Evolutionary conservation across 768 basidiomycete species (phyloP), one percentile per base, ranked within the genome.

Genomic region (Auriculariales sp.): DNA sequence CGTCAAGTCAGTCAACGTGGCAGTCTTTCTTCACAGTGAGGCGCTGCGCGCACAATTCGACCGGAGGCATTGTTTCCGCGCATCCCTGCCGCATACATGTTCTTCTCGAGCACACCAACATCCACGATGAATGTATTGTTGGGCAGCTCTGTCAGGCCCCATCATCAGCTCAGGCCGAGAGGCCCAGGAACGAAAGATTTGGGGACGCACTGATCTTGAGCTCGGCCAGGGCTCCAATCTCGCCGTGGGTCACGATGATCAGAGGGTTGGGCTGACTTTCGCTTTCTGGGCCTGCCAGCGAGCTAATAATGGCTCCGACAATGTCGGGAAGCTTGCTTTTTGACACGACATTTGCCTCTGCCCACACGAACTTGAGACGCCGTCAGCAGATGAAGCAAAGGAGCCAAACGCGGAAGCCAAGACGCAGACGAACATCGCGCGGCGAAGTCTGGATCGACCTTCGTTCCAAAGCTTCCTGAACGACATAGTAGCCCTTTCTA

Each of bases 401-500:
- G n/a, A n/a, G n/a, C 4, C 28, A 19, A 3, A 15, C 7, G 22
- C 17, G 24, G 12, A 34, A 11, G 17, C 83, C 81, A 80, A 5
- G 84, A n/a, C n/a, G 71, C 78, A 12, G 81, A 78, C 39, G 19
- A 9, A 55, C 67, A 67, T 47, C 75, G 66, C 59, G 73, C 83
- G 62, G 84, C 83, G 48, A 71, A 60, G 35, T 72, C 70, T 59
- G 76, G 79, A 60, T 82, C 81, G 6, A 73, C 69, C 52, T 83
- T 78, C 39, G 39, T 19, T 44, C 39, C 22, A 44, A 25, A 0
- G 39, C 39, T 57, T 89, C 86, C 11, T 71, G 63, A 34, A 87
- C 72, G 49, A 89, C 74, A 53, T 79, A 86, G 58, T 89, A 85
- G 0, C 86, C 87, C 60, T 69, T 71, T 85, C 86, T 74, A 61